Evolutionary conservation across 768 basidiomycete species (phyloP), one percentile per base, ranked within the genome.

Genomic region (Filobasidium floriforme): DNA sequence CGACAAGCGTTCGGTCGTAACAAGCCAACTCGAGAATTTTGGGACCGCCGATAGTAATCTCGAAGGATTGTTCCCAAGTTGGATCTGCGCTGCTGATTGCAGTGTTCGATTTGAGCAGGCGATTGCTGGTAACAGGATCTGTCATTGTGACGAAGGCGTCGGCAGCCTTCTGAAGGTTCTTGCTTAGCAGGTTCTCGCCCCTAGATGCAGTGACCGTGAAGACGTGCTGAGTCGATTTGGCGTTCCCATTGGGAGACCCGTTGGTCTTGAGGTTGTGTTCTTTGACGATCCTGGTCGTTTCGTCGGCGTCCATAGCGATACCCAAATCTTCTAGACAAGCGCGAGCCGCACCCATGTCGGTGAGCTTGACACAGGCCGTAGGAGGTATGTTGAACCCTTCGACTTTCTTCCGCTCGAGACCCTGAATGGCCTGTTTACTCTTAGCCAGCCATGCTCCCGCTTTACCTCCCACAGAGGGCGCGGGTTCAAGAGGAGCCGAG

Each of bases 381-480:
- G 77, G 73, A 0, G 76, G 74, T 19, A 77, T 67, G 55, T 69
- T 51, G 60, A 78, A 76, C 2, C 73, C 75, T 41, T 77, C 77
- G 12, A 72, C 65, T 41, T 72, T 73, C 61, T 76, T 76, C 65
- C 67, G 72, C 54, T 78, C 76, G 11, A 78, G 60, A n/a, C 51
- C 65, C 15, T 57, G 54, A 29, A 77, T 74, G 15, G 76, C 77
- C 49, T 76, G 76, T 64, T 75, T 75, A 29, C 76, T 74, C 59
- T 79, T 79, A 1, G 75, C 77, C 19, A 79, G 65, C 77, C 77
- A 79, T n/a, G 68, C 69, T 1, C 74, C 68, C 5, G 77, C 76
- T 67, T 79, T 79, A 18, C 75, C 72, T 37, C 29, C 40, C 59
- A 57, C 65, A 66, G 72, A 59, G 12, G 60, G 15, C 37, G 40